Percentiles rank a stretch among this genome's conserved stretches.
phyloP scores from a whole-genome alignment of 2,329 filamentous ascomycete species.

The Calycina herbarum region DNA sequence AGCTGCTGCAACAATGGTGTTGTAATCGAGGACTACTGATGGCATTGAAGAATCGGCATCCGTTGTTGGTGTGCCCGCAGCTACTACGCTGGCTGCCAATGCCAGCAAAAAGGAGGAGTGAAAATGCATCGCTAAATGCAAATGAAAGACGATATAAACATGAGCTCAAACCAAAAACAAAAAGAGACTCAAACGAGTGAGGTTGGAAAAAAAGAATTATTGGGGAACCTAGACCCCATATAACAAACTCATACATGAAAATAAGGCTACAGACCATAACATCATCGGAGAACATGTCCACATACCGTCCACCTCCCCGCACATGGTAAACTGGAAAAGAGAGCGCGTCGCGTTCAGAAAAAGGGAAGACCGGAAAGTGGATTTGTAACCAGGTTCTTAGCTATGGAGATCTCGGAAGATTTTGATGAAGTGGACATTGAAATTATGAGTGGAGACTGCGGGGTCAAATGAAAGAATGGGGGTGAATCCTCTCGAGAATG shows the following conservation, averaged over 20 bases:
- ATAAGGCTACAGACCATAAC: background rate
- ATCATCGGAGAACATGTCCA: background rate
- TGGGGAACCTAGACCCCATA: background rate
- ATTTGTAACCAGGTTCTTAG: no score
- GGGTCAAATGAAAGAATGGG: background rate
- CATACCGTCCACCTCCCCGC: background rate
- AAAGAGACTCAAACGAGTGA: no score
- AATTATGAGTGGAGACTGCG: background rate
- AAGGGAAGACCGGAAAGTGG: no score
- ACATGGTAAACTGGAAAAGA: no score
- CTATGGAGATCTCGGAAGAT: no score
- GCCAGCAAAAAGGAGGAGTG: background rate
- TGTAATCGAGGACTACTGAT: constrained; percentile 7
- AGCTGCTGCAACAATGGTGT: background rate
- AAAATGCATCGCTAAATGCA: background rate
- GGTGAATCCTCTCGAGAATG: background rate
- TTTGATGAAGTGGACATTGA: background rate
- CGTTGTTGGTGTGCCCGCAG: background rate
- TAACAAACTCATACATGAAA: background rate
- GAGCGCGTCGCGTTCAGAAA: no score
- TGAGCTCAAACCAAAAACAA: background rate
- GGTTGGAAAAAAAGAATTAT: background rate
- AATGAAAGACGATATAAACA: background rate
- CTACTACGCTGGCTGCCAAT: background rate
- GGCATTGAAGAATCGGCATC: background rate